These are phyloP conservation scores for Trichoderma sp. DNA, from an alignment of 2,329 filamentous ascomycete species.

Conservation along the genomic window DNA sequence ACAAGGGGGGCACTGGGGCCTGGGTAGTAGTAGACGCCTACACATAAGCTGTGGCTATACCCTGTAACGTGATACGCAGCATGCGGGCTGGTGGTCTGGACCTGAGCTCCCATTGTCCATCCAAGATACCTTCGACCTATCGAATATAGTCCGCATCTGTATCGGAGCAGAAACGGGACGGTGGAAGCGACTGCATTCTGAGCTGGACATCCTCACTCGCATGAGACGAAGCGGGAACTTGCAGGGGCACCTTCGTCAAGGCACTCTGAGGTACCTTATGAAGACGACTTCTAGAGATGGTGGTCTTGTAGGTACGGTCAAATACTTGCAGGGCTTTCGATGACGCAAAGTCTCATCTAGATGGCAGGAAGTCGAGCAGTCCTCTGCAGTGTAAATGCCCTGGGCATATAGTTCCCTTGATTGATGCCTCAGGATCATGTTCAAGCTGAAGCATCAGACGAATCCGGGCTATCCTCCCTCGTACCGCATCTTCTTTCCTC, in stretches of 20 bases:
- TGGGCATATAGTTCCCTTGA: too few relatives aligned
- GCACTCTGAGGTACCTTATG: neutral
- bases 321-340: neutral
- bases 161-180: neutral
- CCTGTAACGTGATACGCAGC: too few relatives aligned
- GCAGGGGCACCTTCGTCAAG: neutral
- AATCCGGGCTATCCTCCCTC: too few relatives aligned
- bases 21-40: too few relatives aligned
- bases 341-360: neutral
- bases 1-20: too few relatives aligned
- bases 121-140: too few relatives aligned
- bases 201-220: neutral
- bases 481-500: neutral
- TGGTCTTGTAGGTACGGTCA: neutral
- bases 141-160: neutral
- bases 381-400: neutral
- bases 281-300: too few relatives aligned
- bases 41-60: too few relatives aligned
- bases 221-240: neutral
- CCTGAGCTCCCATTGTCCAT: too few relatives aligned
- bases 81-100: too few relatives aligned
- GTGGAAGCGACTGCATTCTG: neutral
- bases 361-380: neutral
- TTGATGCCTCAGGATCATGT: too few relatives aligned
- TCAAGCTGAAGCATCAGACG: too few relatives aligned